Conservation (phyloP, 2,329 filamentous ascomycete species). For the Teratosphaeria epicoccoides region DNA sequence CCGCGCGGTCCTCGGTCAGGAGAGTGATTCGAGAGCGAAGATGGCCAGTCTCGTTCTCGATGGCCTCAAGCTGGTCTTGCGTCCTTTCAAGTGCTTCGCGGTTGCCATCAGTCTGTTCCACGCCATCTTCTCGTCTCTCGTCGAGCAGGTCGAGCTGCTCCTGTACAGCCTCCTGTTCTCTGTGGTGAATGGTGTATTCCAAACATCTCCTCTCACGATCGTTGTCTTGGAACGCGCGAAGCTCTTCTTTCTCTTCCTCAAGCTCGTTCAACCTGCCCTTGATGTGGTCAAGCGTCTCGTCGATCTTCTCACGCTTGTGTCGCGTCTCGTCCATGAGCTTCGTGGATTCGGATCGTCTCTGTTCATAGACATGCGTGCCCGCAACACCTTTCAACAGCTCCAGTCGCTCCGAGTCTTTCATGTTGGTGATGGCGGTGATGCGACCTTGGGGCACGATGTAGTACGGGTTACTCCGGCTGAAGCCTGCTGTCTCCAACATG, state of each 20-base stretch:
- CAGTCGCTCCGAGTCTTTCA: conserved; percentile 90
- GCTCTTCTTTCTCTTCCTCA: conserved; percentile 93
- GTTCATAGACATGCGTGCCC: conserved; percentile 93
- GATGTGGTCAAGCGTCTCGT: conserved; percentile 83
- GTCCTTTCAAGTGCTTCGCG: conserved; percentile 59
- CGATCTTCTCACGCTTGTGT: conserved; percentile 88
- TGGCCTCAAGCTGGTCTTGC: conserved; percentile 64
- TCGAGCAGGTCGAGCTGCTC: conserved; percentile 74
- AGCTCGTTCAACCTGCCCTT: conserved; percentile 79
- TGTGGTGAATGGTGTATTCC: conserved; percentile 88
- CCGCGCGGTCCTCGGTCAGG: conserved; percentile 69
- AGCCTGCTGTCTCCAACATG: conserved; percentile 87
- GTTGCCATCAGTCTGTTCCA: conserved; percentile 74
- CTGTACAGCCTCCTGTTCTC: conserved; percentile 71
- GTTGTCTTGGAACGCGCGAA: conserved; percentile 88
- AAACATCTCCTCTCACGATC: conserved; percentile 84
- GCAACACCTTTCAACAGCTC: conserved; percentile 95
- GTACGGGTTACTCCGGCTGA: conserved; percentile 94
- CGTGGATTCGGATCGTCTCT: conserved; percentile 76
- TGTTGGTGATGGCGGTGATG: conserved; percentile 91
- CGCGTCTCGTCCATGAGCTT: conserved; percentile 97
- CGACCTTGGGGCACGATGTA: conserved; percentile 98
- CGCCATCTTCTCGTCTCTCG: conserved; percentile 65
- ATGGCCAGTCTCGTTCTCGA: conserved; percentile 70
- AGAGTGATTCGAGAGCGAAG: conserved; percentile 76